Base-by-base conservation (phyloP, 176 grass and related monocot genomes). In the Poa annua region DNA sequence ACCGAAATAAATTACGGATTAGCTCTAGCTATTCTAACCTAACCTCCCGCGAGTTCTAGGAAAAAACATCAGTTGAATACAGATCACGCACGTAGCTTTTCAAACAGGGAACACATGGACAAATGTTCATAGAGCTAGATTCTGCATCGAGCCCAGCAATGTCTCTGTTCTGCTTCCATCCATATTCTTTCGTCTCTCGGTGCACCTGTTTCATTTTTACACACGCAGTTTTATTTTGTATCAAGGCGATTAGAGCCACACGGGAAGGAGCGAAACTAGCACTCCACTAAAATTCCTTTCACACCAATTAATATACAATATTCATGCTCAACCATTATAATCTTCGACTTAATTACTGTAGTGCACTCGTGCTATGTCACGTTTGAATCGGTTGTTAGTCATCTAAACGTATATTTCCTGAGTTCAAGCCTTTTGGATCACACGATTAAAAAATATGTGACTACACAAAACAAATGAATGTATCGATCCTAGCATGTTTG, bases 91-190 rank as follows among this genome's bases (percentile, higher is more conserved):
- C 71, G 25, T 74, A 19, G 45, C 52, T 52, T 74, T 74, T 74
- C 47, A 74, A 74, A 53, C 71, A 52, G 47, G 47, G 1, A 12
- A 52, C 70, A 74, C 8, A 53, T 32, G 24, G 71, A 74, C 47
- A 74, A 74, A 74, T 53, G 71, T 74, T 74, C 71, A 33, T 16
- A 74, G 71, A 34, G 71, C 20, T 74, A 25, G 25, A 74, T 74
- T 49, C 47, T 33, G 71, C 71, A 17, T 52, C 71, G 71, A 74
- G 71, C 47, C 47, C 71, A 52, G 5, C 25, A 52, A 74, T 53
- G 33, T 36, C 16, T 16, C 33, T 20, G 33, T 34, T 34, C 14
- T 35, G 71, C 45, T 48, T 48, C 41, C 68, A 16, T 48, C 20
- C 0, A 70, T 70, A 42, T 21, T 22, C n/a, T 11, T 68, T 21